Percentiles rank a stretch among this genome's conserved stretches.
These are phyloP conservation scores for Panicum miliaceum DNA, from an alignment of 176 grass and related monocot species.

Conservation along the genomic window DNA sequence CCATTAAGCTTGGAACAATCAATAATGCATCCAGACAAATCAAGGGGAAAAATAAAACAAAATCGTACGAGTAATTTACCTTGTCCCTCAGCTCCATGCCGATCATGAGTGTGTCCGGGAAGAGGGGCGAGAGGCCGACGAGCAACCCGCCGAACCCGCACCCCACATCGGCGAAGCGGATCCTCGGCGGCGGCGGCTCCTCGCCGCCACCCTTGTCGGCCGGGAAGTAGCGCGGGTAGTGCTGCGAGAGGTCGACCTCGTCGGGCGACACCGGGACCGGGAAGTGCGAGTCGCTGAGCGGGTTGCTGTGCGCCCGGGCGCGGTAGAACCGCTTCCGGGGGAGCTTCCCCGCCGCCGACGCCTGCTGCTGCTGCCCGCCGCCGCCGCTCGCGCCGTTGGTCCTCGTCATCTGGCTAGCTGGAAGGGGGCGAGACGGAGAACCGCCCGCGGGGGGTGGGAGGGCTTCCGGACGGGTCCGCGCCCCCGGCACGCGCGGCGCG, in stretches of 20 bases:
- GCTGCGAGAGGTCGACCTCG: constrained; percentile 65
- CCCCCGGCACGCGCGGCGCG: background rate
- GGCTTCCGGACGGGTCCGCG: background rate
- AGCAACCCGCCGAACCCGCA: constrained; percentile 84
- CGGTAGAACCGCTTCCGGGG: constrained; percentile 87
- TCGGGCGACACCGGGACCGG: constrained; percentile 71
- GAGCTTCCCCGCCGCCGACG: constrained; percentile 46
- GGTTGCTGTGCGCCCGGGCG: constrained; percentile 87
- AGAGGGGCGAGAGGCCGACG: constrained; percentile 69
- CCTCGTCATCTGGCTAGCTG: constrained; percentile 35
- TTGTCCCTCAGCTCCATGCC: constrained; percentile 98
- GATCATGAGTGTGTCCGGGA: constrained; percentile 88
- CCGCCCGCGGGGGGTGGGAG: background rate
- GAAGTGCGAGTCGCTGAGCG: constrained; percentile 96
- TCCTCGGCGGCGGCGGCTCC: constrained; percentile 19
- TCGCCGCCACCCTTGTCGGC: background rate
- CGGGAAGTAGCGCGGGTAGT: constrained; percentile 74
- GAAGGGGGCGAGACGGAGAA: background rate
- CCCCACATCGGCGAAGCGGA: constrained; percentile 79
- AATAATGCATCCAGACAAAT: background rate
- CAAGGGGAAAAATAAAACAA: background rate
- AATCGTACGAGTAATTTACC: constrained; percentile 38
- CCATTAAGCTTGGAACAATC: background rate
- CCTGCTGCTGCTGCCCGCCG: constrained; percentile 33
- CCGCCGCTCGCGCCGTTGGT: background rate